Evolutionary conservation across 2,329 filamentous ascomycete genomes (phyloP), one percentile per base, ranked within the genome.

Genomic region (Phialophora tarda): DNA sequence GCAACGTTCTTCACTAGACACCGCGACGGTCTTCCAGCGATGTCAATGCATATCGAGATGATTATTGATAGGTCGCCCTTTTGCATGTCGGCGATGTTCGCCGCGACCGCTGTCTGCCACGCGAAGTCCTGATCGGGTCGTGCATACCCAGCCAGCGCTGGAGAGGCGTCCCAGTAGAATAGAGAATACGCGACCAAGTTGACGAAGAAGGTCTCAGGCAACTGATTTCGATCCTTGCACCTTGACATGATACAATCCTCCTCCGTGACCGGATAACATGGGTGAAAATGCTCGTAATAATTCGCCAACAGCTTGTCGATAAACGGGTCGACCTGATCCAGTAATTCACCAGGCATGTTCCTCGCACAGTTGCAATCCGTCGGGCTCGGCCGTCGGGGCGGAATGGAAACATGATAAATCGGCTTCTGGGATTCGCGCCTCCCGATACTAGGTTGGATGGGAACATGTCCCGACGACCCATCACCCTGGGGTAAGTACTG

Each of bases 221-320:
- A 30, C 76, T 60, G 78, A 59, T 85, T 82, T 10, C 81, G 78
- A 10, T 82, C 78, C 64, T 82, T 77, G 63, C 83, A 84, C 24
- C 83, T 82, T 11, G 79, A 78, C 65, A 82, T 79, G 63, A 88
- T 86, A 0, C 81, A 80, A 2, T 79, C 74, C 51, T 86, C 83
- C 65, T 89, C 85, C 7, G 89, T 79, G 1, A 89, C 77, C 0
- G 87, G 87, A 66, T 89, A 85, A n/a, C 85, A 86, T n/a, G 78
- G 77, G 73, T 89, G 86, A 47, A 85, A 82, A 62, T 84, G 81
- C 34, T 81, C 77, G 63, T 87, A 83, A 71, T 87, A 87, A 34
- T 83, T 66, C 30, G 81, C 80, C 50, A 88, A 77, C 8, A 88
- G 72, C 59, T 85, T 81, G 26, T 81, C 77, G 23, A 79, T 77